phyloP scores from a whole-genome alignment of 192 early-diverging fungal genomes.

The Coemansia sp. region DNA sequence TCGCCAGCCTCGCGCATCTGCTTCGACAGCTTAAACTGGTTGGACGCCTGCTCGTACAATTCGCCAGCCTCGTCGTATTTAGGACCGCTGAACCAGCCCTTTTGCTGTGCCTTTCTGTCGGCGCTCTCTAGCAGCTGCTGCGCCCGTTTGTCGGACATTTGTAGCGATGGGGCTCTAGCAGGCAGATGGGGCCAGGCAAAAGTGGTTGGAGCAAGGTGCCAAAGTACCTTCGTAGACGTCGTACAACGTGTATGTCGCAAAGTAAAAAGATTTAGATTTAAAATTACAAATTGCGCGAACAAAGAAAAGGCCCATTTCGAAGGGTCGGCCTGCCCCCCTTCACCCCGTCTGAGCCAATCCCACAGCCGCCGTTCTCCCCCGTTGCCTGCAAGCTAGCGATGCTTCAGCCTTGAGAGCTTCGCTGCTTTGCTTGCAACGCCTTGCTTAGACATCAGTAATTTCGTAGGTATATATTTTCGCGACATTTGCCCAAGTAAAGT shows the following conservation, averaged over 20 bases:
- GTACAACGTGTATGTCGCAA: no score
- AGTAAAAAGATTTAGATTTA: no score
- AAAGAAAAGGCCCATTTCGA: no score
- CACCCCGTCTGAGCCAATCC: no score
- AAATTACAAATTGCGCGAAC: no score
- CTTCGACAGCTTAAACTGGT: conserved; percentile 88
- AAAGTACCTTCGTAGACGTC: not conserved
- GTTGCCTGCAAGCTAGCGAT: no score
- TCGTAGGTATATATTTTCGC: not conserved
- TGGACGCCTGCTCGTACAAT: conserved; percentile 85
- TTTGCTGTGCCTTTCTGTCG: conserved; percentile 61
- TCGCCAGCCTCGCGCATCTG: conserved; percentile 93
- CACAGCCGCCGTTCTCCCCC: no score
- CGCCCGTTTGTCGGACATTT: conserved; percentile 34
- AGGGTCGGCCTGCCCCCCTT: no score
- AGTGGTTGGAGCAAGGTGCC: not conserved
- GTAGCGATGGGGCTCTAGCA: not conserved
- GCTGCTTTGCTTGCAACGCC: no score
- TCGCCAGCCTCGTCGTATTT: conserved; percentile 95
- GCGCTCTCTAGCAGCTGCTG: conserved; percentile 60
- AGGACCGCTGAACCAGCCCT: conserved; percentile 69
- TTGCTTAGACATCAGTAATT: no score
- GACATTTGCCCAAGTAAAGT: no score
- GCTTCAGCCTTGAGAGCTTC: no score
- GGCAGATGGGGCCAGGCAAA: not conserved